These are phyloP conservation scores for Pittosporum tobira DNA, from an alignment of 129 eudicot species.

Conservation along the genomic window DNA sequence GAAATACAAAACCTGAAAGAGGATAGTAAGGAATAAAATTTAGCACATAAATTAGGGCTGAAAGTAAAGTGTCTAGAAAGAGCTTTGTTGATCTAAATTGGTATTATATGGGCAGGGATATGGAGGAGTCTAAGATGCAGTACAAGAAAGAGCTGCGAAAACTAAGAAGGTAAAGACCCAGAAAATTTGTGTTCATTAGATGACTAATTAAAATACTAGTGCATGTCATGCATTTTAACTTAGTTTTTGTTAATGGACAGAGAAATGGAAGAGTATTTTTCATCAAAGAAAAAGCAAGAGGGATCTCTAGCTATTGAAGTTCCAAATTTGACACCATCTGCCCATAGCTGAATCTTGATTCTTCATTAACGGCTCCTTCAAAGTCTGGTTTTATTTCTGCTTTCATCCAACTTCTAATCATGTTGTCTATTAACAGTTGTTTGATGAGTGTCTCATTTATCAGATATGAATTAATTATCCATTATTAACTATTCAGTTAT, in stretches of 20 bases:
- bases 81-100: background rate
- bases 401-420: no score
- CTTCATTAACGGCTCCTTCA: no score
- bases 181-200: background rate
- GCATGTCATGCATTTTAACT: background rate
- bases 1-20: no score
- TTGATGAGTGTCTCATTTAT: no score
- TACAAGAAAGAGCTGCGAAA: conserved; percentile 46
- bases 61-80: background rate
- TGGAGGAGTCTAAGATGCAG: conserved; percentile 38
- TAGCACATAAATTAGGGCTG: background rate
- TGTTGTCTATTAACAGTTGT: no score
- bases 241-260: conserved; percentile 27
- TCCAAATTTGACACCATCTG: no score
- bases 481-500: conserved; percentile 3
- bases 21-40: no score
- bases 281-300: conserved; percentile 22
- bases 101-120: conserved; percentile 20
- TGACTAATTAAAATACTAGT: no score
- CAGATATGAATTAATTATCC: background rate
- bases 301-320: conserved; percentile 23
- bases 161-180: conserved; percentile 45
- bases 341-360: no score
- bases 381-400: no score
- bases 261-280: conserved; percentile 40